Evolutionary conservation across 495 filamentous ascomycete species (phyloP), one percentile per base, ranked within the genome.

Genomic region (Aspergillus carlsbadensis): DNA sequence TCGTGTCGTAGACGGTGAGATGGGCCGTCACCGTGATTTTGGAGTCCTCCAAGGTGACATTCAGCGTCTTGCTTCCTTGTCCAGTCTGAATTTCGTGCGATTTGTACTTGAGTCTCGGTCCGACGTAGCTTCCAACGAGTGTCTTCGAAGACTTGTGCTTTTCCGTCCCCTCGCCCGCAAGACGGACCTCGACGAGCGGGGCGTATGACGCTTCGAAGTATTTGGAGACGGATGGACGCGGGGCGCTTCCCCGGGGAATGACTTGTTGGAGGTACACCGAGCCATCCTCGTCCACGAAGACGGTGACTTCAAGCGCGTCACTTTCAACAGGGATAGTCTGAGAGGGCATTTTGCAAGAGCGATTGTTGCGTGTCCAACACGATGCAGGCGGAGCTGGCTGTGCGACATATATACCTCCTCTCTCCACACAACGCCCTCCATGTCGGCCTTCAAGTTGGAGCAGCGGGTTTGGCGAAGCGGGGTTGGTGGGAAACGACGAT

Each of bases 101-200:
- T 34, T 53, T 33, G 29, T 65, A 65, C 21, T 21, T 22, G 17
- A 61, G 47, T 10, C 62, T 54, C 0, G 54, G 35, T 10, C 58
- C 54, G 33, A 60, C 31, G 29, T 65, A 65, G 24, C 20, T 54
- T 22, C 58, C 57, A 33, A 65, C 43, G 6, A 60, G 43, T 1
- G 54, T 50, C 41, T 64, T 62, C 44, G 59, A 62, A 24, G 57
- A 50, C 24, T 60, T 64, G 33, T 61, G 34, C 33, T 50, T 56
- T 22, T 31, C 44, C n/a, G 52, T 61, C 5, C 64, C 61, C 52
- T 64, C 58, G n/a, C 64, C 61, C 0, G 52, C 64, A 5, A 64
- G 52, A 13, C 59, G 58, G 6, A 60, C 48, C 33, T 61, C 53
- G n/a, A 59, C 58, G 2, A 66, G 49, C 0, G 61, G 64, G 5